A percentile compares a stretch with the other conserved stretches of the same genome.
These are phyloP conservation scores for Saccharomycopsis sp. DNA, from an alignment of 805 yeast genomes.

Conservation along the genomic window DNA sequence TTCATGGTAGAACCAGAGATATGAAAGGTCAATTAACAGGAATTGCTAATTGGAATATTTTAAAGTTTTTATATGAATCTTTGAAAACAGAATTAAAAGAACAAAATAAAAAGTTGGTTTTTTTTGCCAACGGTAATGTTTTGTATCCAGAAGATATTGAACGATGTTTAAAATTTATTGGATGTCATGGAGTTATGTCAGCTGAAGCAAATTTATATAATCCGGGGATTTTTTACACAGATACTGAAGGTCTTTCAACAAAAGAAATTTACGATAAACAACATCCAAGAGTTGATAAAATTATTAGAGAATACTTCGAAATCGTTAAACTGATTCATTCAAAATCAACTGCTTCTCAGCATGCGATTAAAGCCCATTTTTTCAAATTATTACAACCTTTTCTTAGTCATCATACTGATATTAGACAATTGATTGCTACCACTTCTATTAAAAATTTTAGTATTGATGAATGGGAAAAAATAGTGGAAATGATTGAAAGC, in stretches of 20 bases:
- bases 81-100: conserved; percentile 41
- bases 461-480: conserved; percentile 39
- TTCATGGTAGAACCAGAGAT: conserved; percentile 93
- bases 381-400: conserved; percentile 82
- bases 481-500: conserved; percentile 58
- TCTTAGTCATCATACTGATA: conserved; percentile 62
- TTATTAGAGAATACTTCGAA: conserved; percentile 81
- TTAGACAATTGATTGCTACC: conserved; percentile 60
- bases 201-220: conserved; percentile 93
- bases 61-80: conserved; percentile 67
- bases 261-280: conserved; percentile 44
- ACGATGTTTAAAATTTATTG: conserved; percentile 52
- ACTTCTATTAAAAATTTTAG: conserved; percentile 26
- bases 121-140: conserved; percentile 93
- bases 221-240: conserved; percentile 65
- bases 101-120: conserved; percentile 41
- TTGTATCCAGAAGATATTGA: conserved; percentile 76
- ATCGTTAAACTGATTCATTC: conserved; percentile 43
- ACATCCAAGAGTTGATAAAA: conserved; percentile 76
- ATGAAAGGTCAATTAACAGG: conserved; percentile 98
- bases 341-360: conserved; percentile 54
- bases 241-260: background rate
- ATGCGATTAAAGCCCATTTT: conserved; percentile 86
- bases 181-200: conserved; percentile 90
- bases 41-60: conserved; percentile 82